A percentile compares a stretch with the other conserved stretches of the same genome.
Conservation (phyloP, 1,139 yeast genomes). For the Scheffersomyces segobiensis region DNA sequence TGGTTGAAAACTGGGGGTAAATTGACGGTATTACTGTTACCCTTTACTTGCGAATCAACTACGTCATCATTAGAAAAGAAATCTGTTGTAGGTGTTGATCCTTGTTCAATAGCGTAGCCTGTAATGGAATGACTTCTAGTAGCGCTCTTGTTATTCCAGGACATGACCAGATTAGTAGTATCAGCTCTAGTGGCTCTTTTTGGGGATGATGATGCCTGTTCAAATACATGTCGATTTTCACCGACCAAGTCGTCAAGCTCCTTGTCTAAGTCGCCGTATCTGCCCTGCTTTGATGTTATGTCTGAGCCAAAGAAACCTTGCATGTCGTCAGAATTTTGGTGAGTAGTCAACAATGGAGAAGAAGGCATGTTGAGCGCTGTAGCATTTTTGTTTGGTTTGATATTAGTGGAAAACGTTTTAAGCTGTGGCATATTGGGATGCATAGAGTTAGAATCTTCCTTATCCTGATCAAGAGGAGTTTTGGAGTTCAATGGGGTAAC, state of each 20-base stretch:
- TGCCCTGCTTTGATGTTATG: slow-evolving; percentile 10
- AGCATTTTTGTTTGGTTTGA: slow-evolving; percentile 19
- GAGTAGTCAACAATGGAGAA: slow-evolving; percentile 31
- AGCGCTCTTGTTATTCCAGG: slow-evolving; percentile 20
- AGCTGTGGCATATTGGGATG: slow-evolving; percentile 30
- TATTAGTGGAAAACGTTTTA: slow-evolving; percentile 25
- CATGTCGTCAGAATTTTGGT: slow-evolving; percentile 17
- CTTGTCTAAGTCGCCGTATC: slow-evolving; percentile 15
- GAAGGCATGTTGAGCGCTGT: slow-evolving; percentile 44
- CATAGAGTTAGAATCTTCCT: slow-evolving; percentile 8
- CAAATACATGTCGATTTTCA: slow-evolving; percentile 7
- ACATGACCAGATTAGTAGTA: slow-evolving; percentile 37
- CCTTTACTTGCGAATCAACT: background rate
- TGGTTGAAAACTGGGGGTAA: background rate
- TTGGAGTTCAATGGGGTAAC: slow-evolving; percentile 45
- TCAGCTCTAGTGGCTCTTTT: slow-evolving; percentile 37
- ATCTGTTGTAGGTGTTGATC: slow-evolving; percentile 36
- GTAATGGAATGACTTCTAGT: slow-evolving; percentile 10
- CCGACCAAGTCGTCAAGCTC: slow-evolving; percentile 20
- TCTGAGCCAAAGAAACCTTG: slow-evolving; percentile 17
- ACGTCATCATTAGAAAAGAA: slow-evolving; percentile 32
- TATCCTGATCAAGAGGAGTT: slow-evolving; percentile 29
- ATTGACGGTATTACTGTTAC: slow-evolving; percentile 2
- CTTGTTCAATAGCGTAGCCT: slow-evolving; percentile 21
- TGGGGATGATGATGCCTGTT: slow-evolving; percentile 30